Evolutionary conservation across 371 early-diverging fungal genomes (phyloP).

Genomic region (Mucor sp.): DNA sequence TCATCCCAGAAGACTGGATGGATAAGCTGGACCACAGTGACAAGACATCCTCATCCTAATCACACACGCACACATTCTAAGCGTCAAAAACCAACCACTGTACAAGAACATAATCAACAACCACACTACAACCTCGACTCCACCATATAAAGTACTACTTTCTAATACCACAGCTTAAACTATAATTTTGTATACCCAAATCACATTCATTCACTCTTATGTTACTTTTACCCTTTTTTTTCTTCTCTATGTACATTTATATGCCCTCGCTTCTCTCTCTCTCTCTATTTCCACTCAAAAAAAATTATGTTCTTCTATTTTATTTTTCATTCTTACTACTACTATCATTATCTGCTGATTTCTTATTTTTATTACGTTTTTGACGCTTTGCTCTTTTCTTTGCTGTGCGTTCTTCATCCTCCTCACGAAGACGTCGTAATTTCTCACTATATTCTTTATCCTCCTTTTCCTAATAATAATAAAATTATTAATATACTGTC

Average conservation of each 20-base stretch:
- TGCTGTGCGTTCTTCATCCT: conserved; percentile 82
- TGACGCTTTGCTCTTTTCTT: conserved; percentile 85
- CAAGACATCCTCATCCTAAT: conserved; percentile 15
- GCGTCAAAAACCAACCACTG: neutral
- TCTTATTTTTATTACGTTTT: conserved; percentile 57
- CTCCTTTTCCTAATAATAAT: conserved; percentile 39
- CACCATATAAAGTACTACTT: conserved; percentile 1
- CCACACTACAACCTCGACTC: neutral
- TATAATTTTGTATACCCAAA: conserved; percentile 1
- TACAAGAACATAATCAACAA: neutral
- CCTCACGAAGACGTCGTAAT: conserved; percentile 55
- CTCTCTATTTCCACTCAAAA: neutral
- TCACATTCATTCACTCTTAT: conserved; percentile 3
- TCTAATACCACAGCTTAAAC: neutral
- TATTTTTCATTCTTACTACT: conserved; percentile 3
- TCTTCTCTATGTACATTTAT: conserved; percentile 4
- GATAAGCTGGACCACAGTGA: conserved; percentile 41
- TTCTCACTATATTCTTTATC: conserved; percentile 60
- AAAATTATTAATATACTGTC: neutral
- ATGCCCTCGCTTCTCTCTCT: conserved; percentile 9
- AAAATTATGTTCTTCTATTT: conserved; percentile 2
- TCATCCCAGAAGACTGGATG: conserved; percentile 46
- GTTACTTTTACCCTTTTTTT: neutral
- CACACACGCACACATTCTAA: no score
- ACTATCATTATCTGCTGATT: conserved; percentile 25